Base-by-base conservation (phyloP, 345 rosid genomes). In the Arabidopsis arenosa region DNA sequence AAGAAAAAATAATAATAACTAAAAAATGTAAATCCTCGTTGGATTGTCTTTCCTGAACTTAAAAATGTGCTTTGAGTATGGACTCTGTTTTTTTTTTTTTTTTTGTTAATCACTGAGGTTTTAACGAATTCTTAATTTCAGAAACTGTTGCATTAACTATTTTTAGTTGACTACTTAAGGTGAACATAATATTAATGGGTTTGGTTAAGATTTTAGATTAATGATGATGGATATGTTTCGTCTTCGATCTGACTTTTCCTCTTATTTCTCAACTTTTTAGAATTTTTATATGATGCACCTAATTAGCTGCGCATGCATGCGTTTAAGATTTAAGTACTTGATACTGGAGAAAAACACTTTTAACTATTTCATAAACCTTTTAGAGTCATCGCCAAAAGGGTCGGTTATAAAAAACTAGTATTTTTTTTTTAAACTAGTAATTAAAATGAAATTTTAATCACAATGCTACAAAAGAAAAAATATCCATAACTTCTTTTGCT, bases 241-340 rank as follows among this genome's bases (percentile, higher is more conserved):
- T 21, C 23, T 21, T 58, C 59, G 33, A 65, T 74, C 18, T 17
- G 23, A 21, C 23, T 21, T 36, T 36, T 39, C 57, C 30, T 45
- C 32, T 21, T 21, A 28, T 3, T 54, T 49, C 10, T 48, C 5
- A 15, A 23, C 36, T 28, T 54, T 54, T 26, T 54, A 36, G 18
- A 56, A 65, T n/a, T 58, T 66, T 26, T 18, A 51, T 32, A 60
- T 61, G 74, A 53, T 61, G 45, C 17, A 75, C 63, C 74, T 68
- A 75, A 75, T 21, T 21, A 21, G 73, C 58, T 59, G 79, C 79
- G 79, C 79, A 61, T 75, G 79, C 74, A 68, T 41, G 56, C 56
- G 23, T 60, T 68, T 52, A 52, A 30, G 53, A 75, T 67, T 75
- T 58, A 47, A 75, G 26, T 66, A 66, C 7, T 47, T 65, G 58